These are phyloP conservation scores for Neospermospora avenae DNA, from an alignment of 2,329 filamentous ascomycete genomes.

Conservation along the genomic window DNA sequence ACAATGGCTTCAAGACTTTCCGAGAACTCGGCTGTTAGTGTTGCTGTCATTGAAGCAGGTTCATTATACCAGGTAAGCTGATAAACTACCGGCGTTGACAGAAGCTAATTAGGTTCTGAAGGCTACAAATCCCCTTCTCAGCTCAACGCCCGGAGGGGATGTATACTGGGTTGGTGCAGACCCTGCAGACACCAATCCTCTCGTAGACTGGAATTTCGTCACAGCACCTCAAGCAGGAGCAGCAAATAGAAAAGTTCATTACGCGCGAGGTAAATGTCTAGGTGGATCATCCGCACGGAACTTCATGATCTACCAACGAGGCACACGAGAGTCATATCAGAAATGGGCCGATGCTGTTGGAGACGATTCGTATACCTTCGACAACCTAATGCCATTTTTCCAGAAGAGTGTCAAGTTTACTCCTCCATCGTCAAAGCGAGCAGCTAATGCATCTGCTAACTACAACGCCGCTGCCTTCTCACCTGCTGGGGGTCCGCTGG, in stretches of 20 bases:
- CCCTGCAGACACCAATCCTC: constrained; percentile 5
- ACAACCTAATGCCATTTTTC: constrained; percentile 46
- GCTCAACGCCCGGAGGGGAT: constrained; percentile 4
- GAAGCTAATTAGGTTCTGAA: background rate
- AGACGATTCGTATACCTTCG: constrained; percentile 45
- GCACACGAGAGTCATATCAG: constrained; percentile 32
- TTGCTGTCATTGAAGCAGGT: constrained; percentile 21
- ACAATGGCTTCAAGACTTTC: constrained; percentile 16
- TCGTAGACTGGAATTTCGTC: constrained; percentile 12
- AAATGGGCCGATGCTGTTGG: constrained; percentile 42
- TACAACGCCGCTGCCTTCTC: constrained; percentile 35
- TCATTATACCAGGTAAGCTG: constrained; percentile 9
- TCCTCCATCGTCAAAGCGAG: constrained; percentile 30
- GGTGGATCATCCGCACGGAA: constrained; percentile 38
- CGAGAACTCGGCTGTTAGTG: constrained; percentile 5
- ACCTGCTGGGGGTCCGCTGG: constrained; percentile 36
- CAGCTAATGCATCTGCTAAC: constrained; percentile 31
- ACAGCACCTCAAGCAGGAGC: constrained; percentile 18
- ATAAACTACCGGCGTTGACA: background rate
- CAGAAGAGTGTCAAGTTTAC: constrained; percentile 32
- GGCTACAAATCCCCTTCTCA: constrained; percentile 6
- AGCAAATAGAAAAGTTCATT: constrained; percentile 17
- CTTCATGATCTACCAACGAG: constrained; percentile 30
- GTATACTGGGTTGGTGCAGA: background rate
- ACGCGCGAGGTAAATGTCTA: constrained; percentile 36